Conservation (phyloP, 2,329 filamentous ascomycete genomes). For the Ophiostoma himal-ulmi region DNA sequence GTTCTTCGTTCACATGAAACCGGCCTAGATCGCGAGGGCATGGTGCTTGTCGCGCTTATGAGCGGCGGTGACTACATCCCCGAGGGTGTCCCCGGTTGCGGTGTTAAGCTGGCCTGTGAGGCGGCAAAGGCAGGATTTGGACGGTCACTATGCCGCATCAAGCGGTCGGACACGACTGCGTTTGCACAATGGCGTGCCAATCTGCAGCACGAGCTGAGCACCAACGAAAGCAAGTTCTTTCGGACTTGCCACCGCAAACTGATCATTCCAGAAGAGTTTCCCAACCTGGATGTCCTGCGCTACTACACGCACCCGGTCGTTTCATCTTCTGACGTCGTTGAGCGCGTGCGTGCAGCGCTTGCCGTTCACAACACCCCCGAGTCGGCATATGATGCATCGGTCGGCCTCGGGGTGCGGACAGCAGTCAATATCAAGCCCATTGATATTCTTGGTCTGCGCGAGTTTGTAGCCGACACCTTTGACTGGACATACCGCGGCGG, state of each 20-base stretch:
- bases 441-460: constrained; percentile 61
- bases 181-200: constrained; percentile 65
- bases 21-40: constrained; percentile 74
- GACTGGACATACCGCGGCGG: constrained; percentile 77
- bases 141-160: constrained; percentile 61
- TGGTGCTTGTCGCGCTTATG: constrained; percentile 91
- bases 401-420: not conserved
- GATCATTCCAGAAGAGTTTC: constrained; percentile 73
- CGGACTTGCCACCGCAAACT: constrained; percentile 67
- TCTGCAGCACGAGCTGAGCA: constrained; percentile 68
- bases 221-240: constrained; percentile 80
- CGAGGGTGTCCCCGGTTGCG: constrained; percentile 80
- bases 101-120: constrained; percentile 81
- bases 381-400: not conserved
- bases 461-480: constrained; percentile 72
- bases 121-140: constrained; percentile 87
- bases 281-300: constrained; percentile 68
- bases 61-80: constrained; percentile 93
- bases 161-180: constrained; percentile 51
- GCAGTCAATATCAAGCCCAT: constrained; percentile 41
- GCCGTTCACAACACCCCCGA: constrained; percentile 45
- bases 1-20: constrained; percentile 33
- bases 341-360: constrained; percentile 47
- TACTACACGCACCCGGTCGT: constrained; percentile 88
- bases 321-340: constrained; percentile 55